phyloP scores from a whole-genome alignment of 2,329 filamentous ascomycete genomes.

The Teratosphaeria zuluensis region DNA sequence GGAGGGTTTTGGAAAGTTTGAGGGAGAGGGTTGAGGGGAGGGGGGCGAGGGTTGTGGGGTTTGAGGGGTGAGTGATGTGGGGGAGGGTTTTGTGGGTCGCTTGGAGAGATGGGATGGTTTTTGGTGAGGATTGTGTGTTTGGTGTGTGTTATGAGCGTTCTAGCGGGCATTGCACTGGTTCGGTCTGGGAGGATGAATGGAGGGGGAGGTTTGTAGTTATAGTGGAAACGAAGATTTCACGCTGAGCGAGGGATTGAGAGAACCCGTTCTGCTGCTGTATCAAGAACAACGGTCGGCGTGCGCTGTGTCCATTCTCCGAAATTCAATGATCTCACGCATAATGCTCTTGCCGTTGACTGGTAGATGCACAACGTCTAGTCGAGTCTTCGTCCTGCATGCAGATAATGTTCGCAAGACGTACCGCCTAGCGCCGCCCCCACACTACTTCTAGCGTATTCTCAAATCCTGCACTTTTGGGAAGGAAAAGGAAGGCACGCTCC shows the following conservation, averaged over 20 bases:
- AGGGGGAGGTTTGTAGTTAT: not conserved
- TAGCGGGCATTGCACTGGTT: not conserved
- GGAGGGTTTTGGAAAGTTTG: conserved; percentile 29
- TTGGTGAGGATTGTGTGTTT: not conserved
- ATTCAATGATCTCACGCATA: too few species aligned
- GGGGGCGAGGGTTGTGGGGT: conserved; percentile 10
- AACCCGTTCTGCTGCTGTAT: not conserved
- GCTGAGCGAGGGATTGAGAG: not conserved
- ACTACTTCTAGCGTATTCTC: too few species aligned
- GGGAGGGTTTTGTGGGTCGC: not conserved
- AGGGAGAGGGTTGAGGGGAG: conserved; percentile 25
- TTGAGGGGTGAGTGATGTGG: not conserved
- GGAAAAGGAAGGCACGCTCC: not conserved
- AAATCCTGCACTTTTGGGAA: not conserved
- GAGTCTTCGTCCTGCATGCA: too few species aligned
- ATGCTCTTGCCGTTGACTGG: too few species aligned
- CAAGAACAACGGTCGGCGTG: too few species aligned
- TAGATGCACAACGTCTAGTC: too few species aligned
- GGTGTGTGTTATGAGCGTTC: conserved; percentile 1
- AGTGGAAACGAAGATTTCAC: not conserved
- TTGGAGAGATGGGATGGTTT: not conserved
- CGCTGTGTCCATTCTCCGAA: too few species aligned
- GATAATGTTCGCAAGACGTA: too few species aligned
- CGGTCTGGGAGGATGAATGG: too few species aligned
- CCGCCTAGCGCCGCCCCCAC: too few species aligned